Evolutionary conservation across 1,139 yeast genomes (phyloP).

Genomic region (Saccharomyces pastorianus): DNA sequence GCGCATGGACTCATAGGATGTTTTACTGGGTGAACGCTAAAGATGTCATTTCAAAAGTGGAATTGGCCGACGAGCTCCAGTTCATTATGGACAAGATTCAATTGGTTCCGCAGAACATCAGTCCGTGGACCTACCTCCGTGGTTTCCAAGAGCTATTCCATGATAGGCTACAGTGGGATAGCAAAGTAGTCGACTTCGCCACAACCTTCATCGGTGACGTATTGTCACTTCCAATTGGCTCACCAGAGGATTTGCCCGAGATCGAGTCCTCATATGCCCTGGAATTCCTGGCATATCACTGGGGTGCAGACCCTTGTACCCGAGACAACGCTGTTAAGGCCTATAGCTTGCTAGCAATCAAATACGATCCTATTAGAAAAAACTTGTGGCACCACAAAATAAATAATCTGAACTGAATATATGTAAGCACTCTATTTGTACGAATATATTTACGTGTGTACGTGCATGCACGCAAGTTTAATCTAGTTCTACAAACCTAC

Average conservation of each 20-base stretch:
- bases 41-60: slow-evolving; percentile 5
- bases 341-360: slow-evolving; percentile 42
- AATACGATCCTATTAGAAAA: slow-evolving; percentile 59
- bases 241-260: slow-evolving; percentile 23
- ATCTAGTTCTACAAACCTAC: slow-evolving; percentile 2
- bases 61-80: slow-evolving; percentile 37
- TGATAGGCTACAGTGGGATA: slow-evolving; percentile 12
- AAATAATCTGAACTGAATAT: slow-evolving; percentile 5
- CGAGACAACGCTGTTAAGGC: slow-evolving; percentile 35
- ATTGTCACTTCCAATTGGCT: slow-evolving; percentile 14
- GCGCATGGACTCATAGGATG: slow-evolving; percentile 88
- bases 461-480: neutral
- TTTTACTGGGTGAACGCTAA: slow-evolving; percentile 36
- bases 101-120: slow-evolving; percentile 69
- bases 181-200: slow-evolving; percentile 41
- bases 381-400: slow-evolving; percentile 50
- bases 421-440: neutral
- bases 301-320: slow-evolving; percentile 30
- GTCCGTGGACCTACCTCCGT: slow-evolving; percentile 77
- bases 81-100: slow-evolving; percentile 43
- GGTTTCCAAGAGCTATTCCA: slow-evolving; percentile 45
- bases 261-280: slow-evolving; percentile 54
- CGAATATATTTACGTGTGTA: neutral
- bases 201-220: slow-evolving; percentile 34
- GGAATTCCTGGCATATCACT: slow-evolving; percentile 53